Evolutionary conservation across 441 rosid species (phyloP).

Genomic region (Geranium incanum): DNA sequence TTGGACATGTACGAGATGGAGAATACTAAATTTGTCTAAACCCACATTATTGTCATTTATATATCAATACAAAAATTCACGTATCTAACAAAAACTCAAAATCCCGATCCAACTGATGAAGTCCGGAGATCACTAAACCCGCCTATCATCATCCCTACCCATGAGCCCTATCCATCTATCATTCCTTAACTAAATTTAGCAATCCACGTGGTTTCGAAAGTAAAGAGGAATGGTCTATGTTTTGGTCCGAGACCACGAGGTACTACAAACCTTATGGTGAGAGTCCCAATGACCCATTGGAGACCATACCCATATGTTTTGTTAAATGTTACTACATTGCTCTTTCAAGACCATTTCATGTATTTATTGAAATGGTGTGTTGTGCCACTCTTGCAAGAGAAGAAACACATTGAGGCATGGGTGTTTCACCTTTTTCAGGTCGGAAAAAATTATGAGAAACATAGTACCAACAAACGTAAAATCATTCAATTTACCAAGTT

Average conservation of each 20-base stretch:
- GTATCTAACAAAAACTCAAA: too few relatives aligned
- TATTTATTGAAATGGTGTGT: neutral
- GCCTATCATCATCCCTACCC: neutral
- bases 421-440: neutral
- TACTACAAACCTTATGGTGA: too few relatives aligned
- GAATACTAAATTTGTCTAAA: too few relatives aligned
- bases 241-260: neutral
- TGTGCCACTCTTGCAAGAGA: constrained; percentile 4
- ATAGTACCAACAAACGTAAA: neutral
- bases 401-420: neutral
- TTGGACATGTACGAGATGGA: too few relatives aligned
- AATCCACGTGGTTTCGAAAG: too few relatives aligned
- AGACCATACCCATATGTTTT: neutral
- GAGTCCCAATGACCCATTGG: too few relatives aligned
- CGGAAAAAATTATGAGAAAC: neutral
- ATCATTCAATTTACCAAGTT: neutral
- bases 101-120: too few relatives aligned
- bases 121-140: too few relatives aligned
- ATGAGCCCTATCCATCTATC: neutral
- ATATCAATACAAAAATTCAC: too few relatives aligned
- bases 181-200: neutral
- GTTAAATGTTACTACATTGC: neutral
- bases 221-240: too few relatives aligned
- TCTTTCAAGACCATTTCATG: neutral
- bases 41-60: too few relatives aligned